A percentile compares a stretch with the other conserved stretches of the same genome.
These are phyloP conservation scores for Marasmius sp. DNA, from an alignment of 1,284 basidiomycete genomes.

Conservation along the genomic window DNA sequence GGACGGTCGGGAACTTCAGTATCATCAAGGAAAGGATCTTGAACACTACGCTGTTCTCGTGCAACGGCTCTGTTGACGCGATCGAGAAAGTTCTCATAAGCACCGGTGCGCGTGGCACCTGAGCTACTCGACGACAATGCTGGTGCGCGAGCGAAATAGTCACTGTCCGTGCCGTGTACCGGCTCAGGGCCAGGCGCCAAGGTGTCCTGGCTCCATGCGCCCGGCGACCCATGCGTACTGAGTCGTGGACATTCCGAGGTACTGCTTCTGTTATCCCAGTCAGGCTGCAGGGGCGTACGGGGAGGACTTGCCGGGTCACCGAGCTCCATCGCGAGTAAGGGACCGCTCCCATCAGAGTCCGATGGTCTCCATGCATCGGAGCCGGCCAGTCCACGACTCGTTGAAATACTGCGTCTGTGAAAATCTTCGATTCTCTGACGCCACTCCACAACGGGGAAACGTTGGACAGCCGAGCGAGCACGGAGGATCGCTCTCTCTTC, in stretches of 20 bases:
- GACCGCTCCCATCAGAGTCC: conserved; percentile 58
- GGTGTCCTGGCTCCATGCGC: conserved; percentile 52
- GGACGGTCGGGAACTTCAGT: conserved; percentile 60
- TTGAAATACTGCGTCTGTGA: conserved; percentile 80
- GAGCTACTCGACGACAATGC: background rate
- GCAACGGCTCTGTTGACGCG: conserved; percentile 82
- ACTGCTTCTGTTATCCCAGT: conserved; percentile 49
- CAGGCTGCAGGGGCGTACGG: conserved; percentile 51
- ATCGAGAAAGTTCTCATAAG: conserved; percentile 80
- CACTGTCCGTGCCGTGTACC: conserved; percentile 47
- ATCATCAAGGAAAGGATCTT: conserved; percentile 82
- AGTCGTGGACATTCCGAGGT: conserved; percentile 28
- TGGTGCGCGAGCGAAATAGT: conserved; percentile 29
- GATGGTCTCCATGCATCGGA: conserved; percentile 75
- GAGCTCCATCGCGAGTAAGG: conserved; percentile 44
- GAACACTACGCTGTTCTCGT: conserved; percentile 69
- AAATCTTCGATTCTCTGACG: conserved; percentile 93
- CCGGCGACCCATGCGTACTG: conserved; percentile 36
- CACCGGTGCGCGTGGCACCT: conserved; percentile 26
- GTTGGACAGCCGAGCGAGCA: conserved; percentile 88
- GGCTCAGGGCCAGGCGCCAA: conserved; percentile 33
- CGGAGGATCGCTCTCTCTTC: conserved; percentile 90
- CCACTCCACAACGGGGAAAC: conserved; percentile 96
- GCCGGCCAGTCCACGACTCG: conserved; percentile 69
- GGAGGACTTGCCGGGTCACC: conserved; percentile 51